These are phyloP conservation scores for Isabelozyma gotoi DNA, from an alignment of 805 yeast species.

Conservation along the genomic window DNA sequence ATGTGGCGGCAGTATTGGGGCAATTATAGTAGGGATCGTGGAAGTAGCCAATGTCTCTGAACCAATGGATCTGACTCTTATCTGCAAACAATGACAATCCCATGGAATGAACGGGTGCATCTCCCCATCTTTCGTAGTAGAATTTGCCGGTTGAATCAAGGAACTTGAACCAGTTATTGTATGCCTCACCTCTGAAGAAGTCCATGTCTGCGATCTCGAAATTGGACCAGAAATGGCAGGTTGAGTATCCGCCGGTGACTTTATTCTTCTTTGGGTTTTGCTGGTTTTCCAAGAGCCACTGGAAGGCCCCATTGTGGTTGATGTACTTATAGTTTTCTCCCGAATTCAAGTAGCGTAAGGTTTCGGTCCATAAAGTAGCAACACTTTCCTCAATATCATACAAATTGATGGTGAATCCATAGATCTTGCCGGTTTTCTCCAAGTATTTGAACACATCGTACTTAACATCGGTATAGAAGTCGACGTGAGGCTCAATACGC, in stretches of 20 bases:
- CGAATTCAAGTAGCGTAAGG: constrained; percentile 54
- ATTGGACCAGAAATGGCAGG: constrained; percentile 90
- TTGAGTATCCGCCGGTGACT: constrained; percentile 51
- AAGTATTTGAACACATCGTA: constrained; percentile 78
- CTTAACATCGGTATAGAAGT: constrained; percentile 64
- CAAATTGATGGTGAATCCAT: constrained; percentile 70
- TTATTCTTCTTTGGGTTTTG: constrained; percentile 48
- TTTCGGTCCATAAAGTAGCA: constrained; percentile 65
- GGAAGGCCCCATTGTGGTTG: constrained; percentile 48
- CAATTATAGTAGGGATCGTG: constrained; percentile 78
- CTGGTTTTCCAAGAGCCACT: constrained; percentile 50
- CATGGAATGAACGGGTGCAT: constrained; percentile 84
- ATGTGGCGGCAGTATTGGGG: constrained; percentile 51
- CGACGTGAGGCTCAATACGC: constrained; percentile 78
- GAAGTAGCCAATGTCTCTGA: constrained; percentile 76
- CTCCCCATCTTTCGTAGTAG: constrained; percentile 92
- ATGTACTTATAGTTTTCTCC: constrained; percentile 59
- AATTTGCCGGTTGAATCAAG: constrained; percentile 76
- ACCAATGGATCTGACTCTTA: constrained; percentile 74
- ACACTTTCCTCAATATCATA: constrained; percentile 72
- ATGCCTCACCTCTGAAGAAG: constrained; percentile 69
- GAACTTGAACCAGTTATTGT: constrained; percentile 58
- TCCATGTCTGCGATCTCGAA: constrained; percentile 86
- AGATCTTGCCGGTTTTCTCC: constrained; percentile 63
- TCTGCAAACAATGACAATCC: constrained; percentile 75